phyloP scores from a whole-genome alignment of 305 asterid genomes.

The Petunia hybrid region DNA sequence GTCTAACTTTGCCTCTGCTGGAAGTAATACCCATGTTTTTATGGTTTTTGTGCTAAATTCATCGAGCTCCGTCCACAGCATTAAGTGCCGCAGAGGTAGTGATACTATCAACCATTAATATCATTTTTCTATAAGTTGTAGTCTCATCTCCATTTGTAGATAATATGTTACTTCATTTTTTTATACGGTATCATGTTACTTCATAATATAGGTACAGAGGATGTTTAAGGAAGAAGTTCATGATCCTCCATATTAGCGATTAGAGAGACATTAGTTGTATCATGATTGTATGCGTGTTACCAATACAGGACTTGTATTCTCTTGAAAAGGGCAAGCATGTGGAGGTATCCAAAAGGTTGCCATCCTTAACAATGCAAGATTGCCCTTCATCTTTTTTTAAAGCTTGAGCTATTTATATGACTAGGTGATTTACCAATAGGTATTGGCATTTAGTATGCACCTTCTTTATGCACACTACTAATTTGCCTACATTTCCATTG shows the following conservation, averaged over 20 bases:
- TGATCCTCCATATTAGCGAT: not conserved
- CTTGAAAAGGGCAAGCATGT: not conserved
- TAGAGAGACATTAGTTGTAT: not conserved
- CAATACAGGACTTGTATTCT: not conserved
- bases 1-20: not conserved
- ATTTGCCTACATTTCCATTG: not conserved
- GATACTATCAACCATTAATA: not conserved
- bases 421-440: not conserved
- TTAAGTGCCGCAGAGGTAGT: constrained; percentile 1
- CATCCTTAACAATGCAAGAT: not conserved
- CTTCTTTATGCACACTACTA: not conserved
- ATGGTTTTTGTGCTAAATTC: not conserved
- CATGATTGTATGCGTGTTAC: not conserved
- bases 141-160: not conserved
- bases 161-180: not conserved
- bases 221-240: not conserved
- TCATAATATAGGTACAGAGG: not conserved
- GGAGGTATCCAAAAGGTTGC: not conserved
- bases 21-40: not conserved
- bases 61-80: not conserved
- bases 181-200: not conserved
- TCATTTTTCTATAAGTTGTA: not conserved
- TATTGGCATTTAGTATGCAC: not conserved
- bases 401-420: not conserved
- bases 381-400: not conserved